These are phyloP conservation scores for Lolium multiflorum DNA, from an alignment of 176 grass and related monocot genomes.

Conservation along the genomic window DNA sequence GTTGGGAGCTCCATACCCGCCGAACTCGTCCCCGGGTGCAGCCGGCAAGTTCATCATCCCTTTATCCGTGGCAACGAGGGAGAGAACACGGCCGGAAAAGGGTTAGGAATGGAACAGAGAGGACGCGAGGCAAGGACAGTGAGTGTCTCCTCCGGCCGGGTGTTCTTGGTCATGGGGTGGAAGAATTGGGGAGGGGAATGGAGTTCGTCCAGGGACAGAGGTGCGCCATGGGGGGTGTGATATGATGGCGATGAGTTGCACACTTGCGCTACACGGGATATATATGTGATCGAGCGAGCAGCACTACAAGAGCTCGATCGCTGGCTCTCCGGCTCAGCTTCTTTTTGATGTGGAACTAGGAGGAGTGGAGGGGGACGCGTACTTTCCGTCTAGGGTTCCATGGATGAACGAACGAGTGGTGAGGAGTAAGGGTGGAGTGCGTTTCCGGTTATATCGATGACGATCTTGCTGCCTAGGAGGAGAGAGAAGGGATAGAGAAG, in stretches of 20 bases:
- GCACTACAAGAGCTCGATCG: neutral
- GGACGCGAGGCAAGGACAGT: slow-evolving; percentile 50
- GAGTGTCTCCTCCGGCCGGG: neutral
- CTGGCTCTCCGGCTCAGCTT: neutral
- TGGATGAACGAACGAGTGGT: slow-evolving; percentile 36
- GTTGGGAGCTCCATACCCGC: slow-evolving; percentile 43
- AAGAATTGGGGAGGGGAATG: neutral
- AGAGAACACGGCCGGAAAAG: slow-evolving; percentile 43
- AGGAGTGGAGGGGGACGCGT: neutral
- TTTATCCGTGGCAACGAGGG: neutral
- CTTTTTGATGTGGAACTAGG: neutral
- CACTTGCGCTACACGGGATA: slow-evolving; percentile 32
- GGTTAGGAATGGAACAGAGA: slow-evolving; percentile 47
- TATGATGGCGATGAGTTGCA: slow-evolving; percentile 10
- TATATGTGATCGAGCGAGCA: slow-evolving; percentile 27
- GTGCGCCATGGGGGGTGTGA: slow-evolving; percentile 25
- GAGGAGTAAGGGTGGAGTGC: slow-evolving; percentile 41
- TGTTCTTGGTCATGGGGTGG: neutral
- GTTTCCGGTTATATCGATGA: slow-evolving; percentile 25
- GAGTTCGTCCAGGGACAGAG: slow-evolving; percentile 7
- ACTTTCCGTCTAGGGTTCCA: slow-evolving; percentile 63
- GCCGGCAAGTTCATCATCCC: slow-evolving; percentile 57
- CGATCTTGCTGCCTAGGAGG: neutral
- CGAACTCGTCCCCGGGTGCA: slow-evolving; percentile 45
- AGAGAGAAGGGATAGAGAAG: neutral